Conservation (phyloP, 192 early-diverging fungal species). For the Coemansia sp. region DNA sequence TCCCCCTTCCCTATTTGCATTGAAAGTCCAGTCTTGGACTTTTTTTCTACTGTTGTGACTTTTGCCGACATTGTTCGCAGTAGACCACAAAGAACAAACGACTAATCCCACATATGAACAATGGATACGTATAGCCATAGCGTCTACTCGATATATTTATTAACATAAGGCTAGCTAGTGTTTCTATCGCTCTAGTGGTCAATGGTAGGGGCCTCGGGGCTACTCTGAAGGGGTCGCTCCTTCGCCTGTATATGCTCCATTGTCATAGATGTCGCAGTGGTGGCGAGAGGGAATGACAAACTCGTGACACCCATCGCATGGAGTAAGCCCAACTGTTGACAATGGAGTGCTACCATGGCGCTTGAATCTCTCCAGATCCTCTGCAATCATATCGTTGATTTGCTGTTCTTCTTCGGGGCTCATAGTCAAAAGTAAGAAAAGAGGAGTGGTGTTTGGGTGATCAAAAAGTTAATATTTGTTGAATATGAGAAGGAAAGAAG, state of each 20-base stretch:
- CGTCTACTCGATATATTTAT: neutral
- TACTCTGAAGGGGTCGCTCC: neutral
- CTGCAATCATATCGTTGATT: neutral
- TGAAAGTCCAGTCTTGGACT: neutral
- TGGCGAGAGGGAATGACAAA: neutral
- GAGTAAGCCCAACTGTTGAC: neutral
- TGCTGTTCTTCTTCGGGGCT: neutral
- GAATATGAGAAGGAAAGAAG: neutral
- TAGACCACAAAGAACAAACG: neutral
- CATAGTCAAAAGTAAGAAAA: neutral
- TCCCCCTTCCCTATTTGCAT: neutral
- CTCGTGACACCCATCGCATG: neutral
- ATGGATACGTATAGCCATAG: neutral
- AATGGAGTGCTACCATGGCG: neutral
- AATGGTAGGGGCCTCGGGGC: neutral
- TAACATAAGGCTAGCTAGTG: neutral
- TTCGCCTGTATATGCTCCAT: neutral
- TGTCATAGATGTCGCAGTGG: neutral
- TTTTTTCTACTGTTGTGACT: neutral
- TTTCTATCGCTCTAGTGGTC: neutral
- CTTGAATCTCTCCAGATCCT: neutral
- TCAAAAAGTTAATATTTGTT: neutral
- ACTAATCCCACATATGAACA: neutral
- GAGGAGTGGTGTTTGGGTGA: neutral
- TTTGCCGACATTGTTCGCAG: neutral